Percentiles rank a stretch among this genome's conserved stretches.
Evolutionary conservation across 371 early-diverging fungal genomes (phyloP).

Genomic region (Lichtheimia ramosa): DNA sequence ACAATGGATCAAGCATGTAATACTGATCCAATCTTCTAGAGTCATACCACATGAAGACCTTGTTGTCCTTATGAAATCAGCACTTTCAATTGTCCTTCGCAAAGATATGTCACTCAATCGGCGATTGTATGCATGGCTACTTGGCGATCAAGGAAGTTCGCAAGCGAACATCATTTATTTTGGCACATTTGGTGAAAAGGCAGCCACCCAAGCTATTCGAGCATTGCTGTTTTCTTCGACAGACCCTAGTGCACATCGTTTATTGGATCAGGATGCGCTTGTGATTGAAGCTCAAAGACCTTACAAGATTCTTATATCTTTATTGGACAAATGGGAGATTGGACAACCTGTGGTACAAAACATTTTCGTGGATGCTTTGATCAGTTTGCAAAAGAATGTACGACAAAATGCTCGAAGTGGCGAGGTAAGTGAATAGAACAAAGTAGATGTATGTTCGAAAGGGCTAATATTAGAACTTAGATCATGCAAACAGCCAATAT

Average conservation of each 20-base stretch:
- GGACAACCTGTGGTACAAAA: conserved; percentile 75
- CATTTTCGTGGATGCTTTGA: conserved; percentile 71
- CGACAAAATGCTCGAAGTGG: conserved; percentile 30
- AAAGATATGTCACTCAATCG: conserved; percentile 95
- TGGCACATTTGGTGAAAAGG: conserved; percentile 32
- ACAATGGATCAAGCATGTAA: background rate
- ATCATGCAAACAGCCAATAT: conserved; percentile 80
- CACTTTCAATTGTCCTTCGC: conserved; percentile 78
- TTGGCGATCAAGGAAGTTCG: conserved; percentile 47
- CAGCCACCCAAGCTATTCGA: conserved; percentile 50
- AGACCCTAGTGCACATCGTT: conserved; percentile 4
- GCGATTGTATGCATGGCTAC: conserved; percentile 87
- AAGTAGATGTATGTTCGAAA: background rate
- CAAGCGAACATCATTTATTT: conserved; percentile 41
- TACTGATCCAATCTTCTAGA: background rate
- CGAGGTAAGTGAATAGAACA: conserved; percentile 40
- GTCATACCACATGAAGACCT: conserved; percentile 63
- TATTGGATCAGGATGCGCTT: conserved; percentile 16
- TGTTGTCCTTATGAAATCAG: conserved; percentile 64
- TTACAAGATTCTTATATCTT: conserved; percentile 77
- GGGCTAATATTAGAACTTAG: conserved; percentile 22
- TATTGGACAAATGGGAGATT: conserved; percentile 87
- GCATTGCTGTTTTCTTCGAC: conserved; percentile 50
- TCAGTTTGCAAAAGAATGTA: conserved; percentile 59
- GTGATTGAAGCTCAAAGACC: conserved; percentile 67